Evolutionary conservation across 2,329 filamentous ascomycete species (phyloP), one percentile per base, ranked within the genome.

Genomic region (Ophiocordyceps camponoti-rufipedis): DNA sequence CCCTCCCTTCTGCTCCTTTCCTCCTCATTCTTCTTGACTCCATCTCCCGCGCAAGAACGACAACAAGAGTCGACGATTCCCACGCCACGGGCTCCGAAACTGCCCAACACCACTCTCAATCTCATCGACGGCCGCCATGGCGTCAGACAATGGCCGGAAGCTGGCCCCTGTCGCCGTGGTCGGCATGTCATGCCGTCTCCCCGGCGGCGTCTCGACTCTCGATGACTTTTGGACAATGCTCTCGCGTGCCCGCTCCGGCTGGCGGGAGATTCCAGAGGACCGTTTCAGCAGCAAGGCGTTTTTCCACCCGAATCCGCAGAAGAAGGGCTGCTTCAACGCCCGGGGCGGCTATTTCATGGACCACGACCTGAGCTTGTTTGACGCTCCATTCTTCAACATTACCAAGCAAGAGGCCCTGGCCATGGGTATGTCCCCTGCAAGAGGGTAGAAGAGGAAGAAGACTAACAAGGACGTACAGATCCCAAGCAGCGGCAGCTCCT

Each of bases 401-500:
- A 70, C 69, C 0, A 62, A 66, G 48, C 66, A 69, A 49, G 68
- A 73, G 53, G 70, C 66, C 28, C 60, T 60, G 43, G 67, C 68
- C 0, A 70, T 74, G 67, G 57, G 56, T 58, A 53, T 10, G 35
- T 38, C 14, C 2, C 29, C 38, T 23, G 23, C 5, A 23, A 23
- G 23, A 23, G 23, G 5, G 23, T 3, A 23, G 5, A 3, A 23
- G 23, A 23, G 23, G 23, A 23, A 23, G 23, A 23, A 23, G 23
- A 23, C 23, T 23, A 23, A 23, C 23, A 23, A 23, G 5, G 3
- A 3, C 23, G 23, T 23, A 23, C 48, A 54, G 71, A 75, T 43
- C 72, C 72, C 0, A 71, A 74, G 48, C 70, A 74, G 47, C 62
- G 72, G 1, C 58, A 72, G 18, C 59, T 72, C 8, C 59, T 74